These are phyloP conservation scores for Backusella mclennaniae DNA, from an alignment of 192 early-diverging fungal genomes.

Conservation along the genomic window DNA sequence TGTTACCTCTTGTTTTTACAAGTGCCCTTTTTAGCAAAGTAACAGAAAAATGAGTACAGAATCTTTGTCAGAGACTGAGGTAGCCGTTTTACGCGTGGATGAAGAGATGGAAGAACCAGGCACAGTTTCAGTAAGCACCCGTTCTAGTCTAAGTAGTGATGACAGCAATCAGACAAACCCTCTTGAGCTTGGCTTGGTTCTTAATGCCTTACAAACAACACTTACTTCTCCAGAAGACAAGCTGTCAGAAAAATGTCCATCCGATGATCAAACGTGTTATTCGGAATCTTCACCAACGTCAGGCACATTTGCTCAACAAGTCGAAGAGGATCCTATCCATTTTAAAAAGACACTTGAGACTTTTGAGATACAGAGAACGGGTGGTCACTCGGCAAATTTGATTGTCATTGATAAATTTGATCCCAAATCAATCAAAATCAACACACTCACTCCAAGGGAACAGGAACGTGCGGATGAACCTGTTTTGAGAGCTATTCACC, in stretches of 20 bases:
- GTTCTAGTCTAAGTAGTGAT: constrained; percentile 10
- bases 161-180: background rate
- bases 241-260: background rate
- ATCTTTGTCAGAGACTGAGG: background rate
- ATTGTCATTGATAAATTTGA: constrained; percentile 15
- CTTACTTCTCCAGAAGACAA: background rate
- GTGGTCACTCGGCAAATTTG: constrained; percentile 7
- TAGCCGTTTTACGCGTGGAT: background rate
- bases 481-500: constrained; percentile 19
- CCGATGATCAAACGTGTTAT: background rate
- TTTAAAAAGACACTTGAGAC: background rate
- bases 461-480: constrained; percentile 33
- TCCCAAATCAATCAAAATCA: constrained; percentile 19
- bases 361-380: background rate
- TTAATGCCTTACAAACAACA: constrained; percentile 2
- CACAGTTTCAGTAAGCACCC: background rate
- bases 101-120: background rate
- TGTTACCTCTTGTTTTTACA: background rate
- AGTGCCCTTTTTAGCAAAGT: background rate
- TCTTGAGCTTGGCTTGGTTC: constrained; percentile 4
- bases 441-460: constrained; percentile 24
- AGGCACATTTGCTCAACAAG: background rate
- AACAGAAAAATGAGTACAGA: background rate
- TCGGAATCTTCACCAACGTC: background rate
- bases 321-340: background rate